These are phyloP conservation scores for Geotrichum candidum DNA, from an alignment of 1,139 yeast species.

Conservation along the genomic window DNA sequence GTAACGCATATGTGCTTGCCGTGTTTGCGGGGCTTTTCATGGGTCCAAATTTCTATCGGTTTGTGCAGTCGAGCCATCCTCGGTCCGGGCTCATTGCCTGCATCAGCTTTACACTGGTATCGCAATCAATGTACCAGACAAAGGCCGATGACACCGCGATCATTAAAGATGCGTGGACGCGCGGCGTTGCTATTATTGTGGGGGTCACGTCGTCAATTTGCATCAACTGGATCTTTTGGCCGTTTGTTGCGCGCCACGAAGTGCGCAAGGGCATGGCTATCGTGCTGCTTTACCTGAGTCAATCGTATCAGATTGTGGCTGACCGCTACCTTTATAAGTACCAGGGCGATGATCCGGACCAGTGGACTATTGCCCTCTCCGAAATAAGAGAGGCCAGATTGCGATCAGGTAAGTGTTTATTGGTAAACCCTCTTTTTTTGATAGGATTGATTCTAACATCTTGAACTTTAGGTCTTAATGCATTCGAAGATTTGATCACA, in stretches of 20 bases:
- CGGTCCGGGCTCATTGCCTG: slow-evolving; percentile 42
- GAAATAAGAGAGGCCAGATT: slow-evolving; percentile 46
- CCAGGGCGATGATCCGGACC: slow-evolving; percentile 43
- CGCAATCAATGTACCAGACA: slow-evolving; percentile 30
- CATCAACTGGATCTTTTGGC: slow-evolving; percentile 46
- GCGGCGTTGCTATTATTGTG: slow-evolving; percentile 38
- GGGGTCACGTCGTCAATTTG: slow-evolving; percentile 38
- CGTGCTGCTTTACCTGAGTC: slow-evolving; percentile 40
- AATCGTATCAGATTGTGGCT: slow-evolving; percentile 44
- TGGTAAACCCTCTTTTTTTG: background rate
- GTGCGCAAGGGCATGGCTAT: slow-evolving; percentile 39
- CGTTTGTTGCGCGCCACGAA: slow-evolving; percentile 43
- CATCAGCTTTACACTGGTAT: slow-evolving; percentile 39
- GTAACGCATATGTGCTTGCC: slow-evolving; percentile 39
- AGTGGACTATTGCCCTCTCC: slow-evolving; percentile 39
- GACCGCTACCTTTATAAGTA: slow-evolving; percentile 47
- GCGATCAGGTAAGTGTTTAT: slow-evolving; percentile 33
- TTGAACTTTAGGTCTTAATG: slow-evolving; percentile 28
- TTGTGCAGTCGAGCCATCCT: slow-evolving; percentile 33
- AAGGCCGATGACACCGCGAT: slow-evolving; percentile 10
- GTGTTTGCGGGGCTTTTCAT: slow-evolving; percentile 39
- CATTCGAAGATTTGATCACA: slow-evolving; percentile 37
- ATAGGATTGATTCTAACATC: background rate
- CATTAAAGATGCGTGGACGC: slow-evolving; percentile 37
- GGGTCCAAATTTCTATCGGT: slow-evolving; percentile 35